Evolutionary conservation across 768 basidiomycete genomes (phyloP).

Genomic region (Mycena galericulata): DNA sequence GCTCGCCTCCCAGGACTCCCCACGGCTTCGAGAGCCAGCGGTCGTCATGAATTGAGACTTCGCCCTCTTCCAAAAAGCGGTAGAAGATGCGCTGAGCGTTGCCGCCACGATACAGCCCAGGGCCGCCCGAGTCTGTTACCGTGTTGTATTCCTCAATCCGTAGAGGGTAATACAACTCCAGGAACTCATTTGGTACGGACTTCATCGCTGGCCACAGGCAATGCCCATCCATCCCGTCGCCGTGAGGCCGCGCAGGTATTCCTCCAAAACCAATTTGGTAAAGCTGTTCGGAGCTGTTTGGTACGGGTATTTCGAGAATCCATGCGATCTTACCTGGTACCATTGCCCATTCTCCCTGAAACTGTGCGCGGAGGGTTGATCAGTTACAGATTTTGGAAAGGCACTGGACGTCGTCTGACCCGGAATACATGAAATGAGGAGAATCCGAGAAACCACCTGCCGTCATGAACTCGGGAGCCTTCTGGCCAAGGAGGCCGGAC

Average conservation of each 20-base stretch:
- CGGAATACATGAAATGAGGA: conserved; percentile 35
- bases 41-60: conserved; percentile 37
- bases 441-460: conserved; percentile 36
- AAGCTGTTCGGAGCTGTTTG: background rate
- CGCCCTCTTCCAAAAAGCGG: conserved; percentile 32
- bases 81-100: conserved; percentile 34
- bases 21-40: conserved; percentile 37
- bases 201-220: conserved; percentile 36
- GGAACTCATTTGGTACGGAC: conserved; percentile 33
- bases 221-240: conserved; percentile 17
- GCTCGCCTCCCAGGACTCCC: conserved; percentile 36
- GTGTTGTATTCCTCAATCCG: conserved; percentile 35
- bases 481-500: conserved; percentile 29
- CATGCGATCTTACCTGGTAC: conserved; percentile 12
- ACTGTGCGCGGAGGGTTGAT: background rate
- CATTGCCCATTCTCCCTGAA: conserved; percentile 32
- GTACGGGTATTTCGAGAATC: too few relatives aligned
- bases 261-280: background rate
- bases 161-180: conserved; percentile 34
- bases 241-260: background rate
- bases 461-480: conserved; percentile 27
- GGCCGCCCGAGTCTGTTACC: conserved; percentile 34
- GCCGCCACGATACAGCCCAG: conserved; percentile 33
- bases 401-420: background rate
- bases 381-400: background rate